Evolutionary conservation across 129 eudicot genomes (phyloP).

Genomic region (Flaveria trinervia): DNA sequence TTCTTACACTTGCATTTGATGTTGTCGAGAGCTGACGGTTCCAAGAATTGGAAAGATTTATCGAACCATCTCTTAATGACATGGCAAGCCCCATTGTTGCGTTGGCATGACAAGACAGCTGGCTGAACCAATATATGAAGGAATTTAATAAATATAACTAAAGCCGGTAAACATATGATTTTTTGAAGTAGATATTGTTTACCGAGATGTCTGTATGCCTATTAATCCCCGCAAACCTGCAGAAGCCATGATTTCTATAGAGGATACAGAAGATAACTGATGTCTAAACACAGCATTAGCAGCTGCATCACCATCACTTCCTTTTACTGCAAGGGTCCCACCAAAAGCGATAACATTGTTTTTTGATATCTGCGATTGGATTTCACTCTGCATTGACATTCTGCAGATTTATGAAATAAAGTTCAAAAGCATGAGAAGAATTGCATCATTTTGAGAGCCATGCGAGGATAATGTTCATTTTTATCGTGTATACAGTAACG

Average conservation of each 20-base stretch:
- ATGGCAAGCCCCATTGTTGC: constrained; percentile 84
- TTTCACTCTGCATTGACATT: constrained; percentile 90
- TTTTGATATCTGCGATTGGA: constrained; percentile 82
- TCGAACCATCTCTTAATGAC: constrained; percentile 86
- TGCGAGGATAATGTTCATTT: neutral
- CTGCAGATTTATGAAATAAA: constrained; percentile 38
- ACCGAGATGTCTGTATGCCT: constrained; percentile 86
- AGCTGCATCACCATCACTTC: constrained; percentile 74
- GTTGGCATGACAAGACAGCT: constrained; percentile 65
- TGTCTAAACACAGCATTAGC: constrained; percentile 75
- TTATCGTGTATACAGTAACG: neutral
- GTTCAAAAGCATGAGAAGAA: constrained; percentile 5
- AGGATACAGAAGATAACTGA: constrained; percentile 69
- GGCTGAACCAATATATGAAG: constrained; percentile 45
- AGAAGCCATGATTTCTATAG: constrained; percentile 75
- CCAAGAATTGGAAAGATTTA: constrained; percentile 90
- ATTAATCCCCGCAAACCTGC: constrained; percentile 72
- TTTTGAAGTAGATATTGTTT: constrained; percentile 4
- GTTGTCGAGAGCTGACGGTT: constrained; percentile 84
- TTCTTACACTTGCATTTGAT: constrained; percentile 72
- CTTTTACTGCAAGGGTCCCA: constrained; percentile 86
- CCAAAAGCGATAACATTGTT: constrained; percentile 65
- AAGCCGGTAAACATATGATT: neutral
- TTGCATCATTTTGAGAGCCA: constrained; percentile 15
- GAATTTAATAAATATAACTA: constrained; percentile 9